Percentiles rank a stretch among this genome's conserved stretches.
Evolutionary conservation across 176 grass and related monocot species (phyloP).

Genomic region (Echinochloa phyllopogon): DNA sequence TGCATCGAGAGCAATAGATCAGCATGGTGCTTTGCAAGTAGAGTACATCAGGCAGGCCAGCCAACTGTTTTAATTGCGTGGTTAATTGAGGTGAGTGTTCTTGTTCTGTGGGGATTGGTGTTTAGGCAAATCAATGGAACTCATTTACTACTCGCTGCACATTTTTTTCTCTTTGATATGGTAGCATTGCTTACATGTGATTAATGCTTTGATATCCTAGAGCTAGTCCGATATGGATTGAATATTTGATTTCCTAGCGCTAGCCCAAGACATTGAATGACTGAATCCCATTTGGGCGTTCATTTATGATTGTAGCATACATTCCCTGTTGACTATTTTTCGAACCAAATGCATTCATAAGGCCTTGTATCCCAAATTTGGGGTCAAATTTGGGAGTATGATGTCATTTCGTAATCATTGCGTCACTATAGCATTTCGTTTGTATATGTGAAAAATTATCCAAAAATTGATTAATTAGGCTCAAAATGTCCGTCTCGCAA

Average conservation of each 20-base stretch:
- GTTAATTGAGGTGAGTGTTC: conserved; percentile 42
- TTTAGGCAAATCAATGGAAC: not conserved
- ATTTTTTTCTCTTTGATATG: not conserved
- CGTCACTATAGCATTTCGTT: too few species aligned
- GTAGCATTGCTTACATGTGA: conserved; percentile 7
- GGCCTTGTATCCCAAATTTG: too few species aligned
- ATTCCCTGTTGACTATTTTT: not conserved
- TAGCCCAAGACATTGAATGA: not conserved
- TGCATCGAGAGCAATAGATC: not conserved
- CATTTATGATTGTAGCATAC: not conserved
- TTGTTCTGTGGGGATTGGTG: not conserved
- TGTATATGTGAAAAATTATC: too few species aligned
- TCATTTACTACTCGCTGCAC: not conserved
- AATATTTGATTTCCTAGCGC: too few species aligned
- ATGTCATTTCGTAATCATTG: too few species aligned
- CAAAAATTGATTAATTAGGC: too few species aligned
- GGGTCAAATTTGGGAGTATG: too few species aligned
- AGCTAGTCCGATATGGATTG: too few species aligned
- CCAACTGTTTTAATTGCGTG: not conserved
- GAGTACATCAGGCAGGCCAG: conserved; percentile 3
- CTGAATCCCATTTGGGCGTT: not conserved
- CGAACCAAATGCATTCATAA: not conserved
- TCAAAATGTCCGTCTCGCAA: too few species aligned
- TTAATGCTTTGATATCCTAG: not conserved
- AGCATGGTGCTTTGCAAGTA: not conserved